These are phyloP conservation scores for Cavenderia fasciculata DNA, from an alignment of 78 protist species.

Conservation along the genomic window DNA sequence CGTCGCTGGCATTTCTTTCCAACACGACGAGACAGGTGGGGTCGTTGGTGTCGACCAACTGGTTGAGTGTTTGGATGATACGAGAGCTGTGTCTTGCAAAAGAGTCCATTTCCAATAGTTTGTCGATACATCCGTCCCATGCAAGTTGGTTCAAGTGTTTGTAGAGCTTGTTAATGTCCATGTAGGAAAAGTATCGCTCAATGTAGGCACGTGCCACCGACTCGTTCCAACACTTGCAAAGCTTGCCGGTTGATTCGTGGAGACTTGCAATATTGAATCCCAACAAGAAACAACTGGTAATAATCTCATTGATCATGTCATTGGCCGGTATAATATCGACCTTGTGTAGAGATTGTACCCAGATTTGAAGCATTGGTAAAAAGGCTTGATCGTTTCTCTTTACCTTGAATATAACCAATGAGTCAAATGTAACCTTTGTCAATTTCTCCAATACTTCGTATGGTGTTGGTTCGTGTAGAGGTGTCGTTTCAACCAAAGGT, in stretches of 20 bases:
- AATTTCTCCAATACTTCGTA: conserved; percentile 39
- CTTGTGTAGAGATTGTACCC: conserved; percentile 5
- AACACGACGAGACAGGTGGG: background rate
- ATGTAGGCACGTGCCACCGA: conserved; percentile 16
- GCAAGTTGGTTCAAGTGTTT: background rate
- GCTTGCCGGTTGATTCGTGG: conserved; percentile 8
- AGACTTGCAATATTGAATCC: conserved; percentile 6
- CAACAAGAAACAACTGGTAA: conserved; percentile 55
- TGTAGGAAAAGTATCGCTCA: conserved; percentile 13
- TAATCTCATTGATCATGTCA: conserved; percentile 39
- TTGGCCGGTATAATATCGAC: conserved; percentile 22
- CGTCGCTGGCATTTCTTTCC: conserved; percentile 1
- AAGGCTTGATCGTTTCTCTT: conserved; percentile 5
- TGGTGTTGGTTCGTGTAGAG: conserved; percentile 13
- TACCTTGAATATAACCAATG: background rate
- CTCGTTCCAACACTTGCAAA: conserved; percentile 69
- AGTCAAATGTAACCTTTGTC: conserved; percentile 40
- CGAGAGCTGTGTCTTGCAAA: conserved; percentile 17
- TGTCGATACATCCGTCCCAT: conserved; percentile 59
- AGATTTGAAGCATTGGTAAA: conserved; percentile 25
- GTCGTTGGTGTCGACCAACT: conserved; percentile 18
- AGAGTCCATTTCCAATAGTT: conserved; percentile 40
- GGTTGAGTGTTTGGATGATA: conserved; percentile 31
- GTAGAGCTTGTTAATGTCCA: conserved; percentile 16
- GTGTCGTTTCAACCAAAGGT: background rate